Evolutionary conservation across 2,329 filamentous ascomycete genomes (phyloP).

Genomic region (Hirsutella minnesotensis): DNA sequence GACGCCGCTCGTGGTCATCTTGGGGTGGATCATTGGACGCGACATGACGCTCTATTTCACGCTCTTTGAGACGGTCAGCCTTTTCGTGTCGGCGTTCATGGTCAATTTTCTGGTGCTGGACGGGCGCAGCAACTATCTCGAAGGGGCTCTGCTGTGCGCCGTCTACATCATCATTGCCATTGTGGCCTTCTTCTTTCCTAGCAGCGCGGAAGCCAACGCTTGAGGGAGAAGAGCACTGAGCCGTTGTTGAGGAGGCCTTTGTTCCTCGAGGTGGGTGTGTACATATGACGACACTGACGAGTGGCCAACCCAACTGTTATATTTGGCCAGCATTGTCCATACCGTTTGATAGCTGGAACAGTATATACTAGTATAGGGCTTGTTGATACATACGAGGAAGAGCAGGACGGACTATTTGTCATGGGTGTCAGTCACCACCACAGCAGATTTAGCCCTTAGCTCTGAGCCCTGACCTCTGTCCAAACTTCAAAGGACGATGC

Average conservation of each 20-base stretch:
- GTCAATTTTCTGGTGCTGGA: conserved; percentile 83
- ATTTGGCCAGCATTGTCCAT: too few relatives aligned
- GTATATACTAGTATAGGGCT: too few relatives aligned
- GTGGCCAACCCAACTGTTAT: neutral
- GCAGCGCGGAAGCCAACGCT: conserved; percentile 31
- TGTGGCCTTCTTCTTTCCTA: conserved; percentile 56
- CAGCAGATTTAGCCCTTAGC: too few relatives aligned
- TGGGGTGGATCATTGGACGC: conserved; percentile 57
- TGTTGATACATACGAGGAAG: too few relatives aligned
- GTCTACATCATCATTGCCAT: conserved; percentile 58
- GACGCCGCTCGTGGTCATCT: conserved; percentile 56
- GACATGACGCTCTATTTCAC: conserved; percentile 79
- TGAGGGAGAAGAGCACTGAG: conserved; percentile 14
- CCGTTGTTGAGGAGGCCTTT: too few relatives aligned
- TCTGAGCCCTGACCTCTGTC: too few relatives aligned
- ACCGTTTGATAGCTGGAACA: too few relatives aligned
- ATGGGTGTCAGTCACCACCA: too few relatives aligned
- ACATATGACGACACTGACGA: too few relatives aligned
- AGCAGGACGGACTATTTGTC: too few relatives aligned
- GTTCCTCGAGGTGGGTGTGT: too few relatives aligned
- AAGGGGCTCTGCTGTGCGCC: conserved; percentile 58
- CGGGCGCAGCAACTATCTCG: conserved; percentile 76
- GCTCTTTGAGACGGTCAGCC: conserved; percentile 75
- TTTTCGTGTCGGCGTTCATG: conserved; percentile 75
- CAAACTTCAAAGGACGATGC: too few relatives aligned